These are phyloP conservation scores for Kodamaea sp. DNA, from an alignment of 1,139 yeast species.

Conservation along the genomic window DNA sequence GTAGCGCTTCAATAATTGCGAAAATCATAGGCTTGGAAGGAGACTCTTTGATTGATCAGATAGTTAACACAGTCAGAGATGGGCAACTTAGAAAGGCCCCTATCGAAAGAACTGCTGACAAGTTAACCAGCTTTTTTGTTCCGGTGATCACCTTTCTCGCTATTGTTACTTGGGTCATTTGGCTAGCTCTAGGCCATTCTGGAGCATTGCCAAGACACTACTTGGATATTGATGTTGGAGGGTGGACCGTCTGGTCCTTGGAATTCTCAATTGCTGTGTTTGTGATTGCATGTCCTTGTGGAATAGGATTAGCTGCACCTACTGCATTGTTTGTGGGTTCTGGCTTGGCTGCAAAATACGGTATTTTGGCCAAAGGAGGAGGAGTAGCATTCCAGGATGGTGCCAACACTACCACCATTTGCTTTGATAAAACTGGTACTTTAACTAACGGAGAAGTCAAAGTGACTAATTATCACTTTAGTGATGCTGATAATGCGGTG, in stretches of 20 bases:
- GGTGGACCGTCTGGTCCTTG: slow-evolving; percentile 77
- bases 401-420: slow-evolving; percentile 59
- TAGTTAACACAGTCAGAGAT: slow-evolving; percentile 68
- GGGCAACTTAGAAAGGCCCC: slow-evolving; percentile 78
- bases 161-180: slow-evolving; percentile 62
- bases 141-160: slow-evolving; percentile 67
- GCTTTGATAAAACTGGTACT: slow-evolving; percentile 83
- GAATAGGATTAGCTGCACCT: slow-evolving; percentile 51
- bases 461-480: slow-evolving; percentile 50
- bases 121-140: slow-evolving; percentile 71
- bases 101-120: slow-evolving; percentile 69
- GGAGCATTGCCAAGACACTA: slow-evolving; percentile 57
- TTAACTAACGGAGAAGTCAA: slow-evolving; percentile 65
- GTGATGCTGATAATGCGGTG: slow-evolving; percentile 13
- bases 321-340: slow-evolving; percentile 51
- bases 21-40: slow-evolving; percentile 63
- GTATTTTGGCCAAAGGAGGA: slow-evolving; percentile 79
- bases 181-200: slow-evolving; percentile 60
- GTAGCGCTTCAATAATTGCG: slow-evolving; percentile 55
- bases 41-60: slow-evolving; percentile 67
- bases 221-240: slow-evolving; percentile 66
- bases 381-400: slow-evolving; percentile 84
- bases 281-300: slow-evolving; percentile 57
- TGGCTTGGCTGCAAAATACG: slow-evolving; percentile 53
- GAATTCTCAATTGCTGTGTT: slow-evolving; percentile 78